Evolutionary conservation across 768 basidiomycete genomes (phyloP), one percentile per base, ranked within the genome.

Genomic region (Albatrellus ellisii): DNA sequence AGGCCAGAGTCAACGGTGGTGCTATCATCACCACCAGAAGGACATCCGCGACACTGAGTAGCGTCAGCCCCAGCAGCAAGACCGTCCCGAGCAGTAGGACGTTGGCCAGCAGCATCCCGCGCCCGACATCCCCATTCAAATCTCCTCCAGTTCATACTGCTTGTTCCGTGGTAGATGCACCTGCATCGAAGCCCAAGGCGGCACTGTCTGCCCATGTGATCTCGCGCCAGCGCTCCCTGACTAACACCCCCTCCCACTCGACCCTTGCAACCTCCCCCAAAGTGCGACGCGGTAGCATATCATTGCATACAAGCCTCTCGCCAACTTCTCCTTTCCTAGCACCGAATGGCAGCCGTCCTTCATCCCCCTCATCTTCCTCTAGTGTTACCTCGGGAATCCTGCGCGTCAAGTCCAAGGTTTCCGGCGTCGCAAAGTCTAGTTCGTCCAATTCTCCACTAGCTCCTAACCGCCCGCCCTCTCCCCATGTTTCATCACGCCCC

Each of bases 391-490:
- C 43, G 17, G 44, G 46, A 6, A 42, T 43, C 27, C 39, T 58
- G 31, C 60, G 61, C 52, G 69, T 85, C 47, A 81, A 71, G 57
- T 72, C 81, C 15, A 83, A 74, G 53, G 65, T 83, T 20, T 69
- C 78, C 0, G 57, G 61, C 27, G 47, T 75, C 33, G 70, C 65
- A 17, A 73, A 67, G 47, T 18, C 36, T 17, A 46, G 29, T 12
- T 20, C 44, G 10, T 44, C 50, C 21, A 20, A 46, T 7, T 29
- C 39, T 10, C 42, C 50, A 15, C 12, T 39, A 14, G 27, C 32
- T 5, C 37, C 21, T 22, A 32, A 42, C 10, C 26, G 46, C 9
- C 45, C 51, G 6, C 44, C 50, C 14, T 39, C 50, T 21, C 18
- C 47, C 2, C 45, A 47, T 39, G 35, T 40, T 6, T 45, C 52